Evolutionary conservation across 371 early-diverging fungal genomes (phyloP).

Genomic region (Mycotypha africana): DNA sequence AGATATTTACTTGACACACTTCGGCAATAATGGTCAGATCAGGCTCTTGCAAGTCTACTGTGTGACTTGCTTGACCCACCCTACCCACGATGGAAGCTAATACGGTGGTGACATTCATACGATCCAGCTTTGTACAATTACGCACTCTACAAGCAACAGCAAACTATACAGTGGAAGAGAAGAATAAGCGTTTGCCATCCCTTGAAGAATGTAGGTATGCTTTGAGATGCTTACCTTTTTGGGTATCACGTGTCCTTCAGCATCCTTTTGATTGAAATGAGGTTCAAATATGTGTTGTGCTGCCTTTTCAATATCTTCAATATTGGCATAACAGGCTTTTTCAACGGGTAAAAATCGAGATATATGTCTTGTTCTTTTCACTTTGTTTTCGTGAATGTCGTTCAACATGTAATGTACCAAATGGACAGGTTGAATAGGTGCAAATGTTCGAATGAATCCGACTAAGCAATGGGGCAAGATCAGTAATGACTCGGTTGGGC

Average conservation of each 20-base stretch:
- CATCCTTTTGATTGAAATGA: slow-evolving; percentile 44
- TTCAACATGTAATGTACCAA: slow-evolving; percentile 56
- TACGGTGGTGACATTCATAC: slow-evolving; percentile 48
- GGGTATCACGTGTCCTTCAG: slow-evolving; percentile 26
- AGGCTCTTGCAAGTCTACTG: slow-evolving; percentile 60
- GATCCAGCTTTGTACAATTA: slow-evolving; percentile 53
- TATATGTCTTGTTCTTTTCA: slow-evolving; percentile 56
- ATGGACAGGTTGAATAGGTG: slow-evolving; percentile 53
- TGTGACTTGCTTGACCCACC: slow-evolving; percentile 48
- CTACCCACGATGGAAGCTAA: slow-evolving; percentile 55
- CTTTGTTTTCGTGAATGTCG: slow-evolving; percentile 50
- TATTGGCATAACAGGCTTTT: slow-evolving; percentile 53
- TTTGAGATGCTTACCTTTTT: slow-evolving; percentile 25
- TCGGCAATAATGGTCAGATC: slow-evolving; percentile 63
- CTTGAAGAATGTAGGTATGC: too few species aligned
- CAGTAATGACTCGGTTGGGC: too few species aligned
- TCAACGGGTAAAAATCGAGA: slow-evolving; percentile 62
- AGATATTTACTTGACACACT: slow-evolving; percentile 58
- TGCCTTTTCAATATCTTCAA: slow-evolving; percentile 51
- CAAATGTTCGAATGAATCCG: slow-evolving; percentile 43
- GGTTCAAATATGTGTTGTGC: slow-evolving; percentile 50
- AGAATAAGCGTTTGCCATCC: background rate
- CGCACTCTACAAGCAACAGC: slow-evolving; percentile 60
- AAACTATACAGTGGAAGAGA: slow-evolving; percentile 41
- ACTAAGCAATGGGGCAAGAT: too few species aligned